Evolutionary conservation across 805 yeast genomes (phyloP), one percentile per base, ranked within the genome.

Genomic region (Grigorovia yakushimaensis): DNA sequence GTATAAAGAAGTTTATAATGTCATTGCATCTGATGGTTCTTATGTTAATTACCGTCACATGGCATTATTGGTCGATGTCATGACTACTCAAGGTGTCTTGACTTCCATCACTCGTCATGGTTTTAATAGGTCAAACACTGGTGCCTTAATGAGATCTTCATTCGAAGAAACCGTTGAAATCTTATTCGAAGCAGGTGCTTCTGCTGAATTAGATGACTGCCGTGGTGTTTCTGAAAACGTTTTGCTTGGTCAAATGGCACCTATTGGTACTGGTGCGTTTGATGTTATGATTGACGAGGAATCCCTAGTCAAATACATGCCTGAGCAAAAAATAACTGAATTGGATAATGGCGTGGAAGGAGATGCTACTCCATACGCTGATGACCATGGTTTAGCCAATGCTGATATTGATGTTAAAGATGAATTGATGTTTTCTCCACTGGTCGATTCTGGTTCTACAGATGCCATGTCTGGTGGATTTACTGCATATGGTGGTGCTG

Each of bases 11-110:
- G 93, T 93, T 66, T 95, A 86, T 62, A 88, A 88, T 63, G 93
- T 98, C 47, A 93, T 93, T 98, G 81, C 95, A 63, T 88, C 88
- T 68, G 98, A 93, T 73, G 99, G 99, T 69, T 93, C 93, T 98
- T 87, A 95, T 65, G 97, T 93, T 44, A 98, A 93, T 74, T 98
- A 98, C 51, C 95, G 99, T 74, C 99, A 93, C 67, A 89, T 94
- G 65, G 98, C 91, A 71, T 73, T 93, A 42, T 72, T 93, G 53
- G 98, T 98, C 54, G 99, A 93, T 67, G 98, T 93, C 43, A 93
- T 93, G 99, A 88, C 98, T 0, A 93, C 87, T 67, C 93, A 93
- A 70, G 99, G 99, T 50, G 98, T 93, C 65, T 95, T 93, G 9
- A 74, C 93, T 56, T 98, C 98, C 67, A 93, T 93, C 62, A 93